These are phyloP conservation scores for Azolla pinnata DNA, from an alignment of 75 land plant species.

Conservation along the genomic window DNA sequence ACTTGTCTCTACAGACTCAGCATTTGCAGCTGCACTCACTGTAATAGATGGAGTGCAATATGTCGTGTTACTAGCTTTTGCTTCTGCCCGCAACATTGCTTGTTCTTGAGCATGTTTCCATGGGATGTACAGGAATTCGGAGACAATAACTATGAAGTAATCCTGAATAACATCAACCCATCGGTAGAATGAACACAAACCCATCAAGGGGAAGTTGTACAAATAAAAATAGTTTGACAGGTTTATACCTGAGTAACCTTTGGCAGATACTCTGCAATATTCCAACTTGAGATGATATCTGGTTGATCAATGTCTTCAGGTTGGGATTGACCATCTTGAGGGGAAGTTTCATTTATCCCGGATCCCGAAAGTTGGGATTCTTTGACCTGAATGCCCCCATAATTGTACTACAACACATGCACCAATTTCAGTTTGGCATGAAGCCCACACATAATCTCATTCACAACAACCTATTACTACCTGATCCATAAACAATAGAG, in stretches of 20 bases:
- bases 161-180: constrained; percentile 42
- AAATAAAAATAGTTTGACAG: neutral
- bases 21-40: constrained; percentile 47
- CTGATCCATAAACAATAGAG: constrained; percentile 95
- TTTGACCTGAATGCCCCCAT: constrained; percentile 82
- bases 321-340: constrained; percentile 5
- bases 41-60: constrained; percentile 85
- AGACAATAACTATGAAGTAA: constrained; percentile 68
- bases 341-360: too few relatives aligned
- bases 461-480: too few relatives aligned
- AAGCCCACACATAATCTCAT: too few relatives aligned
- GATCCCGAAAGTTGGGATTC: neutral
- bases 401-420: constrained; percentile 69
- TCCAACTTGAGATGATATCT: constrained; percentile 92
- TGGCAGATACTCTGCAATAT: constrained; percentile 82
- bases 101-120: constrained; percentile 79
- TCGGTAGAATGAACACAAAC: neutral
- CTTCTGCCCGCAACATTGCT: constrained; percentile 28
- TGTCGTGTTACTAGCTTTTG: constrained; percentile 17
- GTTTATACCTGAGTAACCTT: constrained; percentile 60
- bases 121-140: constrained; percentile 76
- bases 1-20: constrained; percentile 43
- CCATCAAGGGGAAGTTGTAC: neutral
- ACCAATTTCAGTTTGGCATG: too few relatives aligned
- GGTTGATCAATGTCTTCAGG: constrained; percentile 29